A percentile compares a stretch with the other conserved stretches of the same genome.
These are phyloP conservation scores for Graphiopsis chlorocephala DNA, from an alignment of 2,329 filamentous ascomycete genomes.

Conservation along the genomic window DNA sequence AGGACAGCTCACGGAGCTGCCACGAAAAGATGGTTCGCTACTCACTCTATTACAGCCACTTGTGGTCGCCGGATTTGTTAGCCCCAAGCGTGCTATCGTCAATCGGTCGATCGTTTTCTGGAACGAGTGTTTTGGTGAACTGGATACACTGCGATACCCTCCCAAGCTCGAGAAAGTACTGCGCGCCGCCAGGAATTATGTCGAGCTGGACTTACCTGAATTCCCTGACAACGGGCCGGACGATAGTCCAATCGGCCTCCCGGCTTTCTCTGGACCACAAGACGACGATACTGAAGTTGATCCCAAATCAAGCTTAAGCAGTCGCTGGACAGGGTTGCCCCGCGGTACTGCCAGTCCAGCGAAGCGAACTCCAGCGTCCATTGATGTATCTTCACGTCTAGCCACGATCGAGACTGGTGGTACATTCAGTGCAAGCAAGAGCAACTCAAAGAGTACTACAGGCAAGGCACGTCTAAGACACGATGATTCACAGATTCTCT, in stretches of 20 bases:
- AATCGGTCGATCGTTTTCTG: constrained; percentile 60
- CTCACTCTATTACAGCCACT: constrained; percentile 54
- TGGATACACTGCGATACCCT: constrained; percentile 62
- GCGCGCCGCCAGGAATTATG: constrained; percentile 56
- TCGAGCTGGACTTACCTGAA: constrained; percentile 51
- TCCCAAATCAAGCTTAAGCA: background rate
- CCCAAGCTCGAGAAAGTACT: constrained; percentile 61
- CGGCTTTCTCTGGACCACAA: constrained; percentile 28
- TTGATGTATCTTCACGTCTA: background rate
- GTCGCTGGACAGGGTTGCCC: constrained; percentile 5
- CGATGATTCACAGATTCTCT: constrained; percentile 78
- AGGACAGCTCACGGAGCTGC: constrained; percentile 44
- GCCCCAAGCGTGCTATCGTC: constrained; percentile 49
- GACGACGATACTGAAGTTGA: constrained; percentile 7
- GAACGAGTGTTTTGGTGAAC: constrained; percentile 66
- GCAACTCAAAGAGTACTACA: background rate
- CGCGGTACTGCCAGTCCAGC: constrained; percentile 19
- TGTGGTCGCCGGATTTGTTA: constrained; percentile 53
- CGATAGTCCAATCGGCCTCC: constrained; percentile 17
- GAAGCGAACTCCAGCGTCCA: constrained; percentile 21
- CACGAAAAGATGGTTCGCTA: constrained; percentile 56
- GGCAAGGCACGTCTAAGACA: constrained; percentile 59
- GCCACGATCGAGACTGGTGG: constrained; percentile 6
- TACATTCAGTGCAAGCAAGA: constrained; percentile 5
- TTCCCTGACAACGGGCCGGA: constrained; percentile 42